Evolutionary conservation across 257 asterid genomes (phyloP), one percentile per base, ranked within the genome.

Genomic region (Forsythia viridissima): DNA sequence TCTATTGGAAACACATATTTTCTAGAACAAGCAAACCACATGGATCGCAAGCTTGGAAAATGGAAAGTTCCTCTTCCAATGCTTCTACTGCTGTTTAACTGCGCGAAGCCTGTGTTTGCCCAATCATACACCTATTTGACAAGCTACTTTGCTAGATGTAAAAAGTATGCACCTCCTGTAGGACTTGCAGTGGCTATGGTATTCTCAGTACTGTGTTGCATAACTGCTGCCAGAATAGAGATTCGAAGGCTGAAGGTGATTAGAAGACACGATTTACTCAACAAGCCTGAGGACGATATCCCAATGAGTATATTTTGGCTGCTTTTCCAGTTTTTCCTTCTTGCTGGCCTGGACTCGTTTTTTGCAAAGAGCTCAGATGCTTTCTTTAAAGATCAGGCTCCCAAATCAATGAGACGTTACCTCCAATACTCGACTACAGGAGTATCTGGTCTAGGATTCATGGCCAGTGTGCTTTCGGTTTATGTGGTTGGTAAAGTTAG

Each of bases 1-100:
- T 90, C 97, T 0, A 40, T 84, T 8, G 88, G 90, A 71, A 89
- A 83, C 79, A 91, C 94, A 6, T 91, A 90, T 89, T 91, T 91
- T 37, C 72, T 88, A 1, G 94, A 91, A 78, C 97, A 91, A 85
- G 90, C 92, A 4, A 89, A 70, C 18, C 71, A 80, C 75, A 80
- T 92, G 92, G 74, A 86, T 63, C 86, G 85, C 13, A 85, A 76
- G 57, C 44, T 89, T 1, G 94, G 95, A n/a, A 59, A 74, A 71
- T 2, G 63, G 43, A 78, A 51, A 71, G 12, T 78, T 30, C 85
- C 85, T 44, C 66, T 78, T 8, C 89, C 77, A 10, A 37, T 82
- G 36, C 43, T 78, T 24, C 75, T 78, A 36, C 38, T 79, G 40
- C 44, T 78, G 5, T 61, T 24, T 20, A 24, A 61, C 21, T 20